Percentiles rank a stretch among this genome's conserved stretches.
Evolutionary conservation across 129 eudicot genomes (phyloP).

Genomic region (Flaveria brownii): DNA sequence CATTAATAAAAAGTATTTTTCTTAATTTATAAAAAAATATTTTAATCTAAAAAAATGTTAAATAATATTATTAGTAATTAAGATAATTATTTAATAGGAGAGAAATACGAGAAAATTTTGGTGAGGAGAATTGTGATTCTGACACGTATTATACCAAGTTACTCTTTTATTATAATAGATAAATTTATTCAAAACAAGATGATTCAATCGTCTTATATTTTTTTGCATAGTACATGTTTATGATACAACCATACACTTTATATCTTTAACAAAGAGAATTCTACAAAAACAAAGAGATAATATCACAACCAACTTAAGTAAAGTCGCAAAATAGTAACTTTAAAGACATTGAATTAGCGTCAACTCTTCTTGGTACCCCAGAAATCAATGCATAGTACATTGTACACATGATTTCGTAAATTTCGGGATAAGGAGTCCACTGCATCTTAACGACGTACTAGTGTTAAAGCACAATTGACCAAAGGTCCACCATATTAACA

Average conservation of each 20-base stretch:
- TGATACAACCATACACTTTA: not conserved
- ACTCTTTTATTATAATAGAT: no score
- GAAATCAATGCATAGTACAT: constrained; percentile 23
- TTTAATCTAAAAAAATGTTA: no score
- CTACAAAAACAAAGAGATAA: not conserved
- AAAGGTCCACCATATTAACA: no score
- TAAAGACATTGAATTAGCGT: constrained; percentile 13
- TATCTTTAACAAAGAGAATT: not conserved
- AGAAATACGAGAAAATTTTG: no score
- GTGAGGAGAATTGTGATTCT: no score
- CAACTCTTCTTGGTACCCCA: constrained; percentile 12
- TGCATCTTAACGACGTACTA: not conserved
- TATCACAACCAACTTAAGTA: constrained; percentile 29
- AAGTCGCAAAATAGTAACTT: constrained; percentile 12
- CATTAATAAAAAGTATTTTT: no score
- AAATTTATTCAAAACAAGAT: not conserved
- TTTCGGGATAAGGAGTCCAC: not conserved
- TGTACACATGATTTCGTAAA: not conserved
- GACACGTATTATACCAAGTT: no score
- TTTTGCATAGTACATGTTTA: not conserved
- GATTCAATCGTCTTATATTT: not conserved
- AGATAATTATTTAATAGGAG: no score
- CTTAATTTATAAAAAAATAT: no score
- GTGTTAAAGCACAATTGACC: no score
- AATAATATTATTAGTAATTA: no score